Base-by-base conservation (phyloP, 2,329 filamentous ascomycete genomes). In the Arthrobotrys megalospora region DNA sequence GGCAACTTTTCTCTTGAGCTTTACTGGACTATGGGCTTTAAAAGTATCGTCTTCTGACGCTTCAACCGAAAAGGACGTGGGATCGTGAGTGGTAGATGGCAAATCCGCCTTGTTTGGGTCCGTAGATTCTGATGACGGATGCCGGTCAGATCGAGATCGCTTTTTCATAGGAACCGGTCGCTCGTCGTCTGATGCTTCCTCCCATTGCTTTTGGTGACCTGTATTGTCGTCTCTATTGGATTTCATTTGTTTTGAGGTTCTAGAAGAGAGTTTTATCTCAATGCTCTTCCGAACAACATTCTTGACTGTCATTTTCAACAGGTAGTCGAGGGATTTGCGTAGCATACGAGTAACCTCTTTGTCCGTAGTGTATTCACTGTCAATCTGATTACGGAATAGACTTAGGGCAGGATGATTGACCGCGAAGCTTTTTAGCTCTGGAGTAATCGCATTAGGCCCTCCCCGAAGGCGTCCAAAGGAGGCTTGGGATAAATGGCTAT, bases 381-480 rank as follows among this genome's bases (percentile, higher is more conserved):
- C 24, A n/a, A 73, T 50, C 10, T 66, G 50, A n/a, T 48, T n/a
- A 4, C 60, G 60, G n/a, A 55, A 60, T 16, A 36, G 34, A 12
- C 48, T 24, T 34, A 73, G 41, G 6, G 68, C 55, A 7, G 58
- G 68, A 41, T 72, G 68, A n/a, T 36, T 24, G 1, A 19, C n/a
- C 1, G 68, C 68, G 48, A 73, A 73, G 8, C 53, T 36, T 21
- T 47, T 19, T 5, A 73, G 48, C 28, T 73, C 60, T 11, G 5
- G 8, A 1, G 48, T 65, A 12, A 72, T 6, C 8, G 1, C 21
- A 14, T 4, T 19, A 6, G 68, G 45, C 24, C 19, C 14, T 12
- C 36, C 58, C 12, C 58, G 68, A 3, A 72, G 58, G 7, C 28
- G 43, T n/a, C 11, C 34, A 5, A 16, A 11, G 3, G 68, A 53